These are phyloP conservation scores for Cercospora brassicicola DNA, from an alignment of 2,329 filamentous ascomycete genomes.

Conservation along the genomic window DNA sequence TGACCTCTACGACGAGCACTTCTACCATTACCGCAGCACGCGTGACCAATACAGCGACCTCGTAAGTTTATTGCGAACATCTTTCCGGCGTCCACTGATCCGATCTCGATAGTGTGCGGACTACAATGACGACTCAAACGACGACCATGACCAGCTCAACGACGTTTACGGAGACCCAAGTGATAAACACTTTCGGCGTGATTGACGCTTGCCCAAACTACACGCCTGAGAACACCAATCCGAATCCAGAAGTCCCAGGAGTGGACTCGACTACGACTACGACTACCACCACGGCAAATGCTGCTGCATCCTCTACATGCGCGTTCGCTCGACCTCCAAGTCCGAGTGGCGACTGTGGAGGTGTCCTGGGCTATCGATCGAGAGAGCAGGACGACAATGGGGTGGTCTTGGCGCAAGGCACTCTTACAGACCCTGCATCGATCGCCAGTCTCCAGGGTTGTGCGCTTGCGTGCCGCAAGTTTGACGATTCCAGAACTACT, in stretches of 20 bases:
- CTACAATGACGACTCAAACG: background rate
- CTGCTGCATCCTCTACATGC: no score
- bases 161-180: background rate
- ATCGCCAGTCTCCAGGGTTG: no score
- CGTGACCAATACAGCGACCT: background rate
- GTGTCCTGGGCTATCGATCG: no score
- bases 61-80: no score
- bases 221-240: background rate
- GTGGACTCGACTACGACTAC: background rate
- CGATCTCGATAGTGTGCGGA: background rate
- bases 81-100: no score
- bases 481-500: no score
- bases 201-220: background rate
- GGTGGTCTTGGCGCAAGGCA: no score
- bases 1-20: background rate
- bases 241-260: background rate
- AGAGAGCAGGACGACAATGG: no score
- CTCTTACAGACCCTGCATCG: no score
- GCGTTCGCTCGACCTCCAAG: no score
- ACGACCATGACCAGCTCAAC: background rate
- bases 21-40: background rate
- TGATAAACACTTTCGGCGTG: background rate
- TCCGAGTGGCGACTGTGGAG: no score
- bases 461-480: no score
- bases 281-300: background rate